Percentiles rank a stretch among this genome's conserved stretches.
These are phyloP conservation scores for Cutaneotrichosporon sp. DNA, from an alignment of 1,284 basidiomycete species.

Conservation along the genomic window DNA sequence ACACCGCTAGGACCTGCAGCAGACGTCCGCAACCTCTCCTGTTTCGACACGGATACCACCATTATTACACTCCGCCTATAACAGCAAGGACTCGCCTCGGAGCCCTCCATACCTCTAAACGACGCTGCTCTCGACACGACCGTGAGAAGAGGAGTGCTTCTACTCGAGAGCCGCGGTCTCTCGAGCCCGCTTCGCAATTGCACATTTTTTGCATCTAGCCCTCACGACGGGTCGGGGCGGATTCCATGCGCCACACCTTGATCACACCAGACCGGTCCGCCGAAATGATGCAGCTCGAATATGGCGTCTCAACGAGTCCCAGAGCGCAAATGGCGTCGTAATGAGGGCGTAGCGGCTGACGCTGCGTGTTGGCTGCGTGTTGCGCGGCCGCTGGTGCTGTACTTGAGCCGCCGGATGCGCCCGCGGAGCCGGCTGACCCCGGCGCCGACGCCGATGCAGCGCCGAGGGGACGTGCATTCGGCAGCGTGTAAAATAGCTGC, in stretches of 20 bases:
- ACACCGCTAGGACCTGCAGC: no score
- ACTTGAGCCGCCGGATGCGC: background rate
- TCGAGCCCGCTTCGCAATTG: no score
- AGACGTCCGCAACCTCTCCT: no score
- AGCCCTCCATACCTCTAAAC: no score
- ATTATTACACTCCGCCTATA: no score
- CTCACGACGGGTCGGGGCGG: slow-evolving; percentile 2
- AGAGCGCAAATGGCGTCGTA: slow-evolving; percentile 44
- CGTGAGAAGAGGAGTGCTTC: no score
- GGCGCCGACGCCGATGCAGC: background rate
- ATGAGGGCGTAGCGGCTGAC: slow-evolving; percentile 46
- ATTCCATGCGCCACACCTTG: slow-evolving; percentile 48
- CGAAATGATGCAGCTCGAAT: slow-evolving; percentile 43
- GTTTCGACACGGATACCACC: no score
- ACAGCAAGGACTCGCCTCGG: no score
- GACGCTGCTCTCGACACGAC: no score
- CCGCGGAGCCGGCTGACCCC: background rate
- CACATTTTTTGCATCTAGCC: background rate
- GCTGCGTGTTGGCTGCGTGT: slow-evolving; percentile 19
- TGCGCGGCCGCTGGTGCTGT: background rate
- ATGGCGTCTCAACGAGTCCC: slow-evolving; percentile 43
- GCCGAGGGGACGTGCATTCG: slow-evolving; percentile 20
- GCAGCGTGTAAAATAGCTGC: slow-evolving; percentile 28
- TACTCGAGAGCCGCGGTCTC: no score
- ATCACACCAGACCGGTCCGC: slow-evolving; percentile 46